phyloP scores from a whole-genome alignment of 805 yeast genomes.

The Candida coleopterorum region DNA sequence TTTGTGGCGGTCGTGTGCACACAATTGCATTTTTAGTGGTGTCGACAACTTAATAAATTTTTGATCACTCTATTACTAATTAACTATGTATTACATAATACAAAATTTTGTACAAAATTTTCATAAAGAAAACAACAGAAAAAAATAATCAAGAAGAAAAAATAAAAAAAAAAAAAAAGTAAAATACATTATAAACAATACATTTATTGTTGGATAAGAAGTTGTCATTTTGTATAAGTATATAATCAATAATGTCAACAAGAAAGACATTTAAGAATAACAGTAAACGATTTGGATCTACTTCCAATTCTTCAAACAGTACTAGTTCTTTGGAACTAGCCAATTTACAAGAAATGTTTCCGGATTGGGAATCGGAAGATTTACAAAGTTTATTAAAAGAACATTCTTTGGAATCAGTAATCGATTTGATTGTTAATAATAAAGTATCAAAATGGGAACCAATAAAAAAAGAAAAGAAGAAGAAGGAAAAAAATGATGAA shows the following conservation, averaged over 20 bases:
- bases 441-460: conserved; percentile 93
- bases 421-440: conserved; percentile 85
- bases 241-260: conserved; percentile 8
- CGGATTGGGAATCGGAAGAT: conserved; percentile 91
- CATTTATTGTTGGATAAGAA: too few relatives aligned
- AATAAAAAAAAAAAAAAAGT: too few relatives aligned
- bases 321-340: conserved; percentile 26
- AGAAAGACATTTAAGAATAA: conserved; percentile 44
- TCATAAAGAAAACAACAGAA: too few relatives aligned
- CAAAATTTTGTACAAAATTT: too few relatives aligned
- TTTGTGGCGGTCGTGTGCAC: too few relatives aligned
- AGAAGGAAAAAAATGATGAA: conserved; percentile 22
- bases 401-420: conserved; percentile 67
- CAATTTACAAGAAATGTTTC: conserved; percentile 81
- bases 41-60: too few relatives aligned
- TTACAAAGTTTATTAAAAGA: conserved; percentile 72
- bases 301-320: conserved; percentile 13
- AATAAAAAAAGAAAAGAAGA: conserved; percentile 67
- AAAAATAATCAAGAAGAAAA: too few relatives aligned
- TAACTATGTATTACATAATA: too few relatives aligned
- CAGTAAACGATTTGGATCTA: conserved; percentile 34
- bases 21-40: too few relatives aligned
- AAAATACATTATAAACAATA: too few relatives aligned
- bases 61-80: too few relatives aligned
- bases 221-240: not conserved